A percentile compares a stretch with the other conserved stretches of the same genome.
Conservation (phyloP, 495 filamentous ascomycete genomes). For the Xylaria acuta region DNA sequence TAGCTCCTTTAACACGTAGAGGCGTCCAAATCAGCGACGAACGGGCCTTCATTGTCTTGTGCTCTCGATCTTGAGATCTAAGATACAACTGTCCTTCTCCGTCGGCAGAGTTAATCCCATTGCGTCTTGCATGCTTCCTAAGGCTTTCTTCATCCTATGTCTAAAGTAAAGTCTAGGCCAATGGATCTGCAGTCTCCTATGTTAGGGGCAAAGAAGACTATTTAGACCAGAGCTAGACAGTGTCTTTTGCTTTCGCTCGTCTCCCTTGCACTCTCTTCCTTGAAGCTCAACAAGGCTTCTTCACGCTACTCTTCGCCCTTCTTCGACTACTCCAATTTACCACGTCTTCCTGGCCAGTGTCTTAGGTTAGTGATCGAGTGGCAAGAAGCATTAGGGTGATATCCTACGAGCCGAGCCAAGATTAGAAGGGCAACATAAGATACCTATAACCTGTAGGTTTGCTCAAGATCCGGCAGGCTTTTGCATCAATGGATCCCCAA, state of each 20-base stretch:
- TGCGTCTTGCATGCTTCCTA: conserved; percentile 23
- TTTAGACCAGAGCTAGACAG: conserved; percentile 29
- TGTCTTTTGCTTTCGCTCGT: conserved; percentile 28
- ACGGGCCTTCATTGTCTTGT: conserved; percentile 27
- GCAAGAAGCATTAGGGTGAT: conserved; percentile 36
- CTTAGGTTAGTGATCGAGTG: conserved; percentile 32
- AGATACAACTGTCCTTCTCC: conserved; percentile 25
- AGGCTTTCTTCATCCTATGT: conserved; percentile 14
- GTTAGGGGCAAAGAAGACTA: conserved; percentile 14
- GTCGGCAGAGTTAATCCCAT: conserved; percentile 18
- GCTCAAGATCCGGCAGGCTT: conserved; percentile 38
- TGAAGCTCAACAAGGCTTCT: conserved; percentile 31
- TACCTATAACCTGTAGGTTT: conserved; percentile 37
- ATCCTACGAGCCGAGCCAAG: conserved; percentile 44
- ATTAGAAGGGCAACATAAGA: conserved; percentile 36
- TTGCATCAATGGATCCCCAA: conserved; percentile 27
- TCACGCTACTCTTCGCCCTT: conserved; percentile 25
- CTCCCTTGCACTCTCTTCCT: conserved; percentile 24
- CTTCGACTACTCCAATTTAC: conserved; percentile 37
- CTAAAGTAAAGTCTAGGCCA: conserved; percentile 15
- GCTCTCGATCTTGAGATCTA: conserved; percentile 20
- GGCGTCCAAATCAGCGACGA: conserved; percentile 23
- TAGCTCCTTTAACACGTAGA: conserved; percentile 5
- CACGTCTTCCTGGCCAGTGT: conserved; percentile 33
- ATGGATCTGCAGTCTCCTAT: conserved; percentile 17